Percentiles rank a stretch among this genome's conserved stretches.
These are phyloP conservation scores for Aspergillus tamarii DNA, from an alignment of 2,329 filamentous ascomycete species.

Conservation along the genomic window DNA sequence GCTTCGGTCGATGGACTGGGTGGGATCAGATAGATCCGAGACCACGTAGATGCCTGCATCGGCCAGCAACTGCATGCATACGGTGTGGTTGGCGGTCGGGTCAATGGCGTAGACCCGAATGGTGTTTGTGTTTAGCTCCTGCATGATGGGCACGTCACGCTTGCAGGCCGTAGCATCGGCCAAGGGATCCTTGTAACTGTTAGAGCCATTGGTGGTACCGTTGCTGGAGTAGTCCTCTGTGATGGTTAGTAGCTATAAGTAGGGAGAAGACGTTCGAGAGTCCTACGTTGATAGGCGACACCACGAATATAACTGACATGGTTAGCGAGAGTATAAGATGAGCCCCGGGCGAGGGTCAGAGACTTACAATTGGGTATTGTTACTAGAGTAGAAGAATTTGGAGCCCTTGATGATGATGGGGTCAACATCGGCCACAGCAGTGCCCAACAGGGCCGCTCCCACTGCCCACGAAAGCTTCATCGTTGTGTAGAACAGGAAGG, in stretches of 20 bases:
- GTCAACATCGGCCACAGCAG: conserved; percentile 56
- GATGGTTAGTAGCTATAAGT: not conserved
- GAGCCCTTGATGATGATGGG: conserved; percentile 64
- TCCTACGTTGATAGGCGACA: conserved; percentile 77
- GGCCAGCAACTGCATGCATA: conserved; percentile 80
- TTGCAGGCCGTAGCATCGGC: conserved; percentile 70
- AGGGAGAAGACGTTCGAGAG: not conserved
- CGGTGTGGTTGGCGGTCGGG: conserved; percentile 72
- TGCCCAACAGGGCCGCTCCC: conserved; percentile 44
- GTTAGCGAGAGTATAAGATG: conserved; percentile 8
- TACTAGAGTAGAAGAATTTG: conserved; percentile 86
- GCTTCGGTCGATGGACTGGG: conserved; percentile 80
- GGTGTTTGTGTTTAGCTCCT: conserved; percentile 79
- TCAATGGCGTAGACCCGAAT: conserved; percentile 94
- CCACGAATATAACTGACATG: conserved; percentile 73
- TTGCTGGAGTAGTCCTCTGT: conserved; percentile 64
- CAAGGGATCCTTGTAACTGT: conserved; percentile 78
- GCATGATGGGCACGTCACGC: conserved; percentile 80
- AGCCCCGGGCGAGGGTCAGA: too few relatives aligned
- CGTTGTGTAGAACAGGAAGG: not conserved
- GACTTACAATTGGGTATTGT: conserved; percentile 65
- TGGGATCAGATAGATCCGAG: conserved; percentile 82
- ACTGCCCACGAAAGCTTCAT: conserved; percentile 24
- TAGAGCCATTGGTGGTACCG: conserved; percentile 43
- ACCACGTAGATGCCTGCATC: conserved; percentile 91